phyloP scores from a whole-genome alignment of 78 protist genomes.

The Cyanophora paradoxa region DNA sequence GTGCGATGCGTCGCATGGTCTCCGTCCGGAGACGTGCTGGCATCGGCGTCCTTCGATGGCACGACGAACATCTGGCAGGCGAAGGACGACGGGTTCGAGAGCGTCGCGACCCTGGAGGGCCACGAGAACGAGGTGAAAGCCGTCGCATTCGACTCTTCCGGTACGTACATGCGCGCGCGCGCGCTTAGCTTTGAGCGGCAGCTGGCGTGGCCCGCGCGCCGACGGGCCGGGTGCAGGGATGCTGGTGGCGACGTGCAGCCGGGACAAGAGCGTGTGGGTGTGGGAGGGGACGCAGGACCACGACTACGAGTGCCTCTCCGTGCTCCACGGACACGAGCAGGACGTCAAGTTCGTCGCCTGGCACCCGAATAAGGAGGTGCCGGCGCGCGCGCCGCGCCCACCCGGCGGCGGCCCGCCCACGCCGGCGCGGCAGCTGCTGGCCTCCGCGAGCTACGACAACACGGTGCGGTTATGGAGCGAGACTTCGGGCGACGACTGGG shows the following conservation, averaged over 20 bases:
- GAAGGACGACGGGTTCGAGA: conserved; percentile 27
- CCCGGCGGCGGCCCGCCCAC: neutral
- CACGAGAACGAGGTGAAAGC: conserved; percentile 87
- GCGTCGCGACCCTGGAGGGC: conserved; percentile 78
- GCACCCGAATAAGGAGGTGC: conserved; percentile 63
- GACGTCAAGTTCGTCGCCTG: conserved; percentile 84
- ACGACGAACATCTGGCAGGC: conserved; percentile 42
- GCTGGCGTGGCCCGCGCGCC: no score
- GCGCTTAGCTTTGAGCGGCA: no score
- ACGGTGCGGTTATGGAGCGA: conserved; percentile 66
- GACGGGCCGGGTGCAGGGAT: no score
- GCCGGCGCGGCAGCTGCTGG: conserved; percentile 4
- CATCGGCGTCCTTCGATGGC: conserved; percentile 69
- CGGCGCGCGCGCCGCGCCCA: neutral
- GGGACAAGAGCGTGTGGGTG: conserved; percentile 88
- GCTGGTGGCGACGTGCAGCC: conserved; percentile 88
- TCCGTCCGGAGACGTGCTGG: conserved; percentile 56
- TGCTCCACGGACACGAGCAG: conserved; percentile 74
- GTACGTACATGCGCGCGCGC: no score
- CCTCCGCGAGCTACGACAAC: conserved; percentile 81
- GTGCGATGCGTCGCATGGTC: conserved; percentile 70
- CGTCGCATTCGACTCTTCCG: conserved; percentile 69
- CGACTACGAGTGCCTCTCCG: conserved; percentile 77
- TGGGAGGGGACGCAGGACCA: conserved; percentile 75
- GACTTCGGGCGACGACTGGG: conserved; percentile 79